Conservation (phyloP, 371 early-diverging fungal species). For the Amoeboradix gromovi region DNA sequence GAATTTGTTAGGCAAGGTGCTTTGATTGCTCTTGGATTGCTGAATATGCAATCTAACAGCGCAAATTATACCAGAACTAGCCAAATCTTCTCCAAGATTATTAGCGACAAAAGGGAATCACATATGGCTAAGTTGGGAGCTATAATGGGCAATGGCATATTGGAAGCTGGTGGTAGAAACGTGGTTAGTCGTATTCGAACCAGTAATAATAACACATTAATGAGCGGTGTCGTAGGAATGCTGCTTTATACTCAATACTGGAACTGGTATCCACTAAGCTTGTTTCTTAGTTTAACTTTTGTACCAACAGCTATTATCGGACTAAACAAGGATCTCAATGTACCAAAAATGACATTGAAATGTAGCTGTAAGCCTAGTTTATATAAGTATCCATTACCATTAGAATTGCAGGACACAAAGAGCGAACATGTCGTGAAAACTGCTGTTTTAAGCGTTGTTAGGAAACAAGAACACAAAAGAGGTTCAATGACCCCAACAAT, state of each 20-base stretch:
- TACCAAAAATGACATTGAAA: slow-evolving; percentile 52
- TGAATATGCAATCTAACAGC: slow-evolving; percentile 85
- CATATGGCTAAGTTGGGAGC: slow-evolving; percentile 90
- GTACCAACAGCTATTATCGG: slow-evolving; percentile 82
- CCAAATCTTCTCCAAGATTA: slow-evolving; percentile 55
- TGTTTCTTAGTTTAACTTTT: slow-evolving; percentile 71
- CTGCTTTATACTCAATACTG: slow-evolving; percentile 93
- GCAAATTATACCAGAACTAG: slow-evolving; percentile 27
- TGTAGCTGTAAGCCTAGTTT: slow-evolving; percentile 55
- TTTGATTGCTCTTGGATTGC: slow-evolving; percentile 84
- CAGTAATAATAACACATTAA: slow-evolving; percentile 54
- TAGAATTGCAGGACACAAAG: slow-evolving; percentile 28
- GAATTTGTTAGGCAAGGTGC: slow-evolving; percentile 97
- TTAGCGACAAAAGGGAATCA: slow-evolving; percentile 73
- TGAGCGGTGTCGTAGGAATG: slow-evolving; percentile 82
- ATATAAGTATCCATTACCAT: slow-evolving; percentile 66
- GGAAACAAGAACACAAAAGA: slow-evolving; percentile 29
- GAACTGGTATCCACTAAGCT: slow-evolving; percentile 97
- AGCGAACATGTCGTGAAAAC: slow-evolving; percentile 42
- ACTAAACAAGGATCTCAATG: slow-evolving; percentile 49
- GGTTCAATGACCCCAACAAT: not conserved
- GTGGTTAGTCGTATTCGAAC: slow-evolving; percentile 71
- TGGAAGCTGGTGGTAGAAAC: slow-evolving; percentile 92
- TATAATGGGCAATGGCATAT: slow-evolving; percentile 79
- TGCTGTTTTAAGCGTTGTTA: slow-evolving; percentile 77